These are phyloP conservation scores for Aspergillus leporis DNA, from an alignment of 495 filamentous ascomycete genomes.

Conservation along the genomic window DNA sequence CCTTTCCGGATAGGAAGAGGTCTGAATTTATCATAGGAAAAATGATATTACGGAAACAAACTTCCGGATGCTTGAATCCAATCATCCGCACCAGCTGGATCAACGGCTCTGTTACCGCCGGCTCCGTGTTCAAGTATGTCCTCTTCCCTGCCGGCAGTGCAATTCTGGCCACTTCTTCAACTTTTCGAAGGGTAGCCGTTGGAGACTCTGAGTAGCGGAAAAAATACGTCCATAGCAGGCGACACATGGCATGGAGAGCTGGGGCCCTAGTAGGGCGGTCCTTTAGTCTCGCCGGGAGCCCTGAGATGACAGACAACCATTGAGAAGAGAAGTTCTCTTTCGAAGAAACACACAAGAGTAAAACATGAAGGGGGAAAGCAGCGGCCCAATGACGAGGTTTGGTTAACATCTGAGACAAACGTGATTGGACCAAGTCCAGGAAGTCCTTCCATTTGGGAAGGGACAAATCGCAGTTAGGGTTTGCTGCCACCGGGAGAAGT, in stretches of 20 bases:
- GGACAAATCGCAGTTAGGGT: constrained; percentile 68
- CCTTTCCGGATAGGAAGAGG: constrained; percentile 69
- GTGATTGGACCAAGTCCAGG: constrained; percentile 69
- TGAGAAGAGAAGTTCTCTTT: constrained; percentile 79
- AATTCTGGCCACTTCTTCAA: constrained; percentile 83
- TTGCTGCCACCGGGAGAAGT: constrained; percentile 83
- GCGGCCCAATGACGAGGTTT: constrained; percentile 91
- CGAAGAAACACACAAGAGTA: constrained; percentile 83
- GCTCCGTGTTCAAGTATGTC: constrained; percentile 76
- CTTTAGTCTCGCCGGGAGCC: constrained; percentile 75
- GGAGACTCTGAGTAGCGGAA: constrained; percentile 77
- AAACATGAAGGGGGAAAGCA: constrained; percentile 80
- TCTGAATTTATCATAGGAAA: constrained; percentile 95
- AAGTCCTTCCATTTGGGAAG: constrained; percentile 84
- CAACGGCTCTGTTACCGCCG: constrained; percentile 78
- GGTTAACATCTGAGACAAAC: constrained; percentile 75
- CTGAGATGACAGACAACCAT: constrained; percentile 79
- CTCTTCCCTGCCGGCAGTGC: constrained; percentile 77
- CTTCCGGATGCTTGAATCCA: constrained; percentile 88
- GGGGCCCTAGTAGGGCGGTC: constrained; percentile 78
- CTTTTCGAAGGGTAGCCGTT: constrained; percentile 67
- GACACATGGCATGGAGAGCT: constrained; percentile 84
- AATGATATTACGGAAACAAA: constrained; percentile 87
- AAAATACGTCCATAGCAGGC: constrained; percentile 94
- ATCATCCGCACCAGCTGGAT: constrained; percentile 94